phyloP scores from a whole-genome alignment of 78 protist genomes.

The Creolimax fragrantissima region DNA sequence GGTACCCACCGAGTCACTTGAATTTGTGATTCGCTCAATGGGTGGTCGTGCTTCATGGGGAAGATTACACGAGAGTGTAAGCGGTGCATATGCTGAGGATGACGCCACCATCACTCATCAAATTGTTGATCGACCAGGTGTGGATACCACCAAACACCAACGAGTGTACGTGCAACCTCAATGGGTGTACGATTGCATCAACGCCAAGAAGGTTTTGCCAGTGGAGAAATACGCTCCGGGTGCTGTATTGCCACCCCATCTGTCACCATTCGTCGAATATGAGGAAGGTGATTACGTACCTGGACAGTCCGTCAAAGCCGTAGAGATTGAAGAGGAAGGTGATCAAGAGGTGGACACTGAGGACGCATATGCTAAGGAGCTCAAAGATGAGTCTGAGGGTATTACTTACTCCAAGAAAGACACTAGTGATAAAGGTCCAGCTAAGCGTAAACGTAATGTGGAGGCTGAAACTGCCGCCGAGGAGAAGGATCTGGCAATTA shows the following conservation, averaged over 20 bases:
- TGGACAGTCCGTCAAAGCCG: neutral
- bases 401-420: neutral
- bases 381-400: neutral
- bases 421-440: neutral
- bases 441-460: neutral
- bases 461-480: neutral
- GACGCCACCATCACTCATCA: constrained; percentile 46
- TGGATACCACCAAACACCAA: neutral
- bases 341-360: neutral
- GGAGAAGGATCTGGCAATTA: constrained; percentile 17
- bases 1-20: constrained; percentile 48
- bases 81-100: neutral
- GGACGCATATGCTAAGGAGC: neutral
- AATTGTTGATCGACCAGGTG: constrained; percentile 46
- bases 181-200: constrained; percentile 89
- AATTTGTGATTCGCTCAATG: constrained; percentile 44
- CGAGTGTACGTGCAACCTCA: constrained; percentile 89
- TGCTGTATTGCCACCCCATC: constrained; percentile 78
- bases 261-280: constrained; percentile 73
- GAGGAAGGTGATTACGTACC: neutral
- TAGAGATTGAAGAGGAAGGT: neutral
- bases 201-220: constrained; percentile 47
- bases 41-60: constrained; percentile 67
- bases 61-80: neutral
- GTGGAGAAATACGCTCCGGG: constrained; percentile 44